These are phyloP conservation scores for Leucoagaricus sp. DNA, from an alignment of 1,284 basidiomycete species.

Conservation along the genomic window DNA sequence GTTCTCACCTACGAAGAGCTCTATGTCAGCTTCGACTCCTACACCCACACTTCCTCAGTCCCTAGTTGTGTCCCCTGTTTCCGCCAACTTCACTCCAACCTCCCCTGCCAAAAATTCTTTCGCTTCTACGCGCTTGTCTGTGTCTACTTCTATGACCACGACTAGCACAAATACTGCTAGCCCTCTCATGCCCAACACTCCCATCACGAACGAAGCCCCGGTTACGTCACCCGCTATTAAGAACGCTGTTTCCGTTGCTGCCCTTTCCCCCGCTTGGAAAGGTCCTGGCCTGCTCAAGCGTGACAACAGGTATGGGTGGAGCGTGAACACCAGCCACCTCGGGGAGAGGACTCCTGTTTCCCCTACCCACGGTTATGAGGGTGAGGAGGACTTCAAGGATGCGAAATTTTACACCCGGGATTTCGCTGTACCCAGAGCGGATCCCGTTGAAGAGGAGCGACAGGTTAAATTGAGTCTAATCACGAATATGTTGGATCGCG, in stretches of 20 bases:
- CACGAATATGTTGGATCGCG: conserved; percentile 14
- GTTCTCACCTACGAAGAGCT: conserved; percentile 3
- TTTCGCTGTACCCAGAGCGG: not conserved
- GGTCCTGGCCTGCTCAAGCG: conserved; percentile 3
- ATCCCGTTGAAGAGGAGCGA: conserved; percentile 6
- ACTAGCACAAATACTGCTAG: conserved; percentile 7
- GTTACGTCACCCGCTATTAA: conserved; percentile 5
- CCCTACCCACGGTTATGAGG: not conserved
- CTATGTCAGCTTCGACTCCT: not conserved
- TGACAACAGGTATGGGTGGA: not conserved
- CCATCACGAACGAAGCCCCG: not conserved
- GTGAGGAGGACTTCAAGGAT: conserved; percentile 7
- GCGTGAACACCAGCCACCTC: not conserved
- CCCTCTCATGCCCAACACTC: conserved; percentile 10
- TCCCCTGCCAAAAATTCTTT: conserved; percentile 2
- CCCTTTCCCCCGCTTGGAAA: conserved; percentile 5
- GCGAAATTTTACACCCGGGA: conserved; percentile 6
- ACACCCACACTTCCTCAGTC: not conserved
- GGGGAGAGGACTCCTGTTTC: not conserved
- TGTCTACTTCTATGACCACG: conserved; percentile 10
- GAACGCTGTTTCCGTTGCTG: conserved; percentile 10
- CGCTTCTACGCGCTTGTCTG: conserved; percentile 1
- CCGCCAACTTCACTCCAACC: not conserved
- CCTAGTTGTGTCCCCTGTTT: not conserved
- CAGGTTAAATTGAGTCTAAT: conserved; percentile 9